Conservation (phyloP, 306 rosid genomes). For the Begonia fuchsioides region DNA sequence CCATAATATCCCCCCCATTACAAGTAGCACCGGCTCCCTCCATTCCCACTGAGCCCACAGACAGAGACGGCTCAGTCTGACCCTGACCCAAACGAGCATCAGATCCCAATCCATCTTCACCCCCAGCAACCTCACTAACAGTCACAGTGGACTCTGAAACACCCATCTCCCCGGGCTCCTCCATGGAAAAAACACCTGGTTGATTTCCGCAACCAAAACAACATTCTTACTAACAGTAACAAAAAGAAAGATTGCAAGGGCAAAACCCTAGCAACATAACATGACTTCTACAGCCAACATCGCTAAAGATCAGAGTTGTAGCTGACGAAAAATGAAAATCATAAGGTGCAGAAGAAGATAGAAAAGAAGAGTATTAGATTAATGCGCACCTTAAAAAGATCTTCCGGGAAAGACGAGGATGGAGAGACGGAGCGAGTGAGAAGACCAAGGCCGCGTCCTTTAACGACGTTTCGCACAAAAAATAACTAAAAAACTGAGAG, state of each 20-base stretch:
- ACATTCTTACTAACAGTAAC: background rate
- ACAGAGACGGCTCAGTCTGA: constrained; percentile 19
- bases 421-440: constrained; percentile 1
- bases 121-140: constrained; percentile 21
- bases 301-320: background rate
- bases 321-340: constrained; percentile 10
- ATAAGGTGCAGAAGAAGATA: constrained; percentile 2
- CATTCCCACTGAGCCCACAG: constrained; percentile 21
- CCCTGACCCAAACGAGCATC: constrained; percentile 5
- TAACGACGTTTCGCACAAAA: too few relatives aligned
- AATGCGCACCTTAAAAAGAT: constrained; percentile 44
- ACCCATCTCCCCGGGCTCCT: constrained; percentile 37
- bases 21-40: constrained; percentile 25
- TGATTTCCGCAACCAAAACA: constrained; percentile 16
- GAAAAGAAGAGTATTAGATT: constrained; percentile 4
- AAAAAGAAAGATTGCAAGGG: constrained; percentile 2
- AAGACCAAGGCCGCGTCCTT: too few relatives aligned
- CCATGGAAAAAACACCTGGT: constrained; percentile 47
- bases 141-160: constrained; percentile 27
- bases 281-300: constrained; percentile 1
- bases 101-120: constrained; percentile 21
- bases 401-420: constrained; percentile 19
- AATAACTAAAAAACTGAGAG: too few relatives aligned
- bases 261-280: constrained; percentile 26
- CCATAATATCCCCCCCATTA: constrained; percentile 64